Evolutionary conservation across 768 basidiomycete species (phyloP), one percentile per base, ranked within the genome.

Genomic region (Tricholoma flavovirens): DNA sequence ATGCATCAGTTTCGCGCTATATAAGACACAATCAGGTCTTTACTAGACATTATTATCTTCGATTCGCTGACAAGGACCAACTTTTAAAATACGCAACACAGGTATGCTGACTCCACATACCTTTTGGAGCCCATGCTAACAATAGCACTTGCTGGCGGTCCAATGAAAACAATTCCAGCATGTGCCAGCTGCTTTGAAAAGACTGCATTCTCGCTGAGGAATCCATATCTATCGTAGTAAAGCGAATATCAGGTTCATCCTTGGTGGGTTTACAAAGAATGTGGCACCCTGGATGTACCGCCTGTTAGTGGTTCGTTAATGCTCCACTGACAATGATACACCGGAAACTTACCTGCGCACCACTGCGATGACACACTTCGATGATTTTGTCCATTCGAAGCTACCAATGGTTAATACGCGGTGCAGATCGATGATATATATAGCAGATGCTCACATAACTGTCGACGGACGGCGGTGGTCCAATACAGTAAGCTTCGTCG

Each of bases 41-140:
- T 72, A 89, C 88, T 77, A 15, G 81, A 79, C 93, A 96, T 95
- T 65, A 96, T 96, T 57, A 90, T 93, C 75, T 98, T 98, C 36
- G 92, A 94, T 76, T 95, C 93, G 55, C 92, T 90, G 56, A n/a
- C 14, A 11, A 52, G 17, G 29, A 26, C 10, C 15, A 56, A 15
- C 32, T 22, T 24, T 49, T 26, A 49, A 17, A 30, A 49, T 36
- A 30, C 42, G 45, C 24, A 54, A 8, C 21, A 33, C 17, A 30
- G 26, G 8, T 24, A 5, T 26, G 32, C 19, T 45, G 35, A 29
- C 19, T 15, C 22, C 9, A 58, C 73, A 5, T 29, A 90, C 89
- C 93, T 92, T 77, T 98, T 97, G 0, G 91, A 94, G 1, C 94
- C 95, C 95, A 97, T 98, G 64, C 87, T 90, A 12, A 88, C 73